Base-by-base conservation (phyloP, 2,329 filamentous ascomycete genomes). In the Diaporthe citri region DNA sequence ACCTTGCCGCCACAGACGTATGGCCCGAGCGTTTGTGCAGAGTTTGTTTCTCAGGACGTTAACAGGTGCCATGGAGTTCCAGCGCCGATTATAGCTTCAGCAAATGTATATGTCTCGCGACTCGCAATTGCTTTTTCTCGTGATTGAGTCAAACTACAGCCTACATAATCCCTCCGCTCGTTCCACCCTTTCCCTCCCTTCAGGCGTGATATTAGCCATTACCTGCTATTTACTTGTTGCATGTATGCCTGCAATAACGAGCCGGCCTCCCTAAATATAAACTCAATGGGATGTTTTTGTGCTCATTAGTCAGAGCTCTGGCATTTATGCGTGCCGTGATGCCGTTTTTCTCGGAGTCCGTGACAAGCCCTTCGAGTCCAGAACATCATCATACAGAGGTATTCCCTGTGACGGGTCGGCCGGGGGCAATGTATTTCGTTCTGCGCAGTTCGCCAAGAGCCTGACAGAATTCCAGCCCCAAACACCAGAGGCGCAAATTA, bases 401-500 rank as follows among this genome's bases (percentile, higher is more conserved):
- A 7, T 36, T 52, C 31, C 62, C 62, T 41, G 62, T 22, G 43
- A 52, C 8, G 20, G 46, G 8, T 10, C 15, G 20, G 13, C 62
- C 22, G 0, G 46, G 20, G n/a, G 13, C 46, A 39, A 9, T 51
- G 48, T 39, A 17, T 20, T n/a, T 36, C 4, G 46, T 52, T 12
- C 7, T 39, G 22, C 9, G 31, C 31, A 48, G 28, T 20, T 52
- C 20, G 13, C 22, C 34, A 25, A 28, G 31, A 7, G 12, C 31
- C 64, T 52, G 46, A 52, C 43, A 52, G 48, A 10, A 13, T 15
- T 41, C 43, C 22, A 28, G 36, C n/a, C 13, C 34, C 64, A 22
- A 41, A 69, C 22, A 41, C 17, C 17, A 39, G 22, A 69, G 46
- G n/a, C 34, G n/a, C n/a, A 52, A 55, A 69, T 69, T 69, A 55